Evolutionary conservation across 257 asterid genomes (phyloP), one percentile per base, ranked within the genome.

Genomic region (Lantana camara): DNA sequence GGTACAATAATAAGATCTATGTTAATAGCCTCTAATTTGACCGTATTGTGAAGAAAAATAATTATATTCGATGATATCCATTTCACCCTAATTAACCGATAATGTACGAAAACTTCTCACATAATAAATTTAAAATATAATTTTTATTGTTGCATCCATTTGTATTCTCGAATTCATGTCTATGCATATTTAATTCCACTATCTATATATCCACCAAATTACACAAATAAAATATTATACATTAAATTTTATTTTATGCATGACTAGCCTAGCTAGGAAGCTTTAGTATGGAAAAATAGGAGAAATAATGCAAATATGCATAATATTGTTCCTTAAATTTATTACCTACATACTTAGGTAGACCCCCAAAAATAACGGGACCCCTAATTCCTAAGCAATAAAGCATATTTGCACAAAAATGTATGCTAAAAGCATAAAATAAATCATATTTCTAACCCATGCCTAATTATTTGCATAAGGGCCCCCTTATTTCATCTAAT

Each of bases 391-490:
- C 55, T 21, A 41, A 32, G 10, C 32, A 46, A 57, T 35, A 35
- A 56, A 37, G 32, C 40, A 20, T 15, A 45, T 35, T 51, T 68
- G 85, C 80, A 78, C 80, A 60, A 76, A 80, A 72, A 73, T 70
- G 60, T 48, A 70, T 77, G 83, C 16, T 27, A 30, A 35, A 16
- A 7, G 13, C 54, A 7, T 16, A 48, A 12, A 59, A 24, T 7
- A 20, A 20, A 7, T 22, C 3, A 6, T 15, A 35, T 19, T 23
- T 61, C 15, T 42, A 30, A 23, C 49, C 44, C 74, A 67, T 73
- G 74, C 79, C 70, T 66, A 79, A 76, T 80, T 69, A 83, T 70
- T 78, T 60, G 51, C 55, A 56, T 46, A 40, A 61, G 72, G 78
- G 77, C 30, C 69, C 70, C 50, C 65, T 64, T 40, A 58, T 58